Percentiles rank a stretch among this genome's conserved stretches.
Evolutionary conservation across 495 filamentous ascomycete species (phyloP).

Genomic region (Aspergillus panamensis): DNA sequence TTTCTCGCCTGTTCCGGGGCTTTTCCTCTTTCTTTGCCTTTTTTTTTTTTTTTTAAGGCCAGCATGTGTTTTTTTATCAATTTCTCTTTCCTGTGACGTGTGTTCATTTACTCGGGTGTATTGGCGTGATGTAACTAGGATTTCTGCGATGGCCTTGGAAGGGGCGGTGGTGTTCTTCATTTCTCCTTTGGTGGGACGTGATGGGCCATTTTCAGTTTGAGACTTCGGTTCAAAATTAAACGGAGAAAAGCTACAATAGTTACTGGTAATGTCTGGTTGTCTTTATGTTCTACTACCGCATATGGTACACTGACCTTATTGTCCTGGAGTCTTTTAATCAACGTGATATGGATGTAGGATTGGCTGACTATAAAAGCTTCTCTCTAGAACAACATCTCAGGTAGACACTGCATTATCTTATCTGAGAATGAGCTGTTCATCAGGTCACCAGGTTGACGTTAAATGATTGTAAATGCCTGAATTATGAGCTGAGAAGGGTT

Average conservation of each 20-base stretch:
- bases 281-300: neutral
- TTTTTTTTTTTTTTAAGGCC: conserved; percentile 9
- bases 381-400: too few relatives aligned
- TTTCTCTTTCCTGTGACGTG: conserved; percentile 1
- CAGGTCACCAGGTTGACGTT: too few relatives aligned
- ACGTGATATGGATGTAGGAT: too few relatives aligned
- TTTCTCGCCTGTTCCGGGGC: neutral
- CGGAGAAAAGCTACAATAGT: conserved; percentile 7
- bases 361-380: too few relatives aligned
- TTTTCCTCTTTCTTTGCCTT: neutral
- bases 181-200: conserved; percentile 8
- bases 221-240: conserved; percentile 2
- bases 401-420: too few relatives aligned
- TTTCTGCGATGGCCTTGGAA: conserved; percentile 15
- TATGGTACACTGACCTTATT: neutral
- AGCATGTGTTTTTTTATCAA: conserved; percentile 7
- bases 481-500: too few relatives aligned
- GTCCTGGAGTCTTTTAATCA: neutral
- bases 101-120: conserved; percentile 16
- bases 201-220: conserved; percentile 1
- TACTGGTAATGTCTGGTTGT: neutral
- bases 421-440: too few relatives aligned
- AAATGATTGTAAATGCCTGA: too few relatives aligned
- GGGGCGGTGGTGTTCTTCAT: conserved; percentile 21
- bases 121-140: conserved; percentile 19